Conservation (phyloP, 2,329 filamentous ascomycete genomes). For the Botrytis byssoidea region DNA sequence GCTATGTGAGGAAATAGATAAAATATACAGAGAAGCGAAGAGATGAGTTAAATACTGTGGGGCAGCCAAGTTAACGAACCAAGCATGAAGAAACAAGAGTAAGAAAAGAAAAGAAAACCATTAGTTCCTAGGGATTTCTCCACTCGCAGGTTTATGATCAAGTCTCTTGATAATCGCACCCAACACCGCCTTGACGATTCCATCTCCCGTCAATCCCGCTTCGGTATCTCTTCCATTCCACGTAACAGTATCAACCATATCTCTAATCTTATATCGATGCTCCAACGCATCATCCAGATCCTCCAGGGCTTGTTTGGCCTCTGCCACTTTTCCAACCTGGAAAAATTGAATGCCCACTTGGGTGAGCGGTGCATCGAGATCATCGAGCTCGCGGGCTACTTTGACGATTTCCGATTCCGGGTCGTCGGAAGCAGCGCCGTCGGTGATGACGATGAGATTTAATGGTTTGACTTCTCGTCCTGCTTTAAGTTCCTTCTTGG, state of each 20-base stretch:
- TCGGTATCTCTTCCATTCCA: constrained; percentile 53
- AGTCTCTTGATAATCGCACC: constrained; percentile 70
- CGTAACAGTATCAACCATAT: constrained; percentile 90
- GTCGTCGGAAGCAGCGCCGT: constrained; percentile 79
- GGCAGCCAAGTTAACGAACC: not conserved
- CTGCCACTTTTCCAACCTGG: constrained; percentile 75
- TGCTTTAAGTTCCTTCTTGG: constrained; percentile 44
- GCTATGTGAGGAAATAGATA: not conserved
- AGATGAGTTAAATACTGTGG: rapidly evolving
- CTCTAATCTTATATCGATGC: constrained; percentile 59
- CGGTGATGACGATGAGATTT: constrained; percentile 91
- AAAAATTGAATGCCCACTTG: constrained; percentile 96
- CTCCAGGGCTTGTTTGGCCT: constrained; percentile 63
- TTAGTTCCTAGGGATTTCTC: constrained; percentile 21
- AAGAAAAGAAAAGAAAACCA: not conserved
- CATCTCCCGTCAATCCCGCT: constrained; percentile 59
- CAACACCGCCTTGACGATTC: constrained; percentile 78
- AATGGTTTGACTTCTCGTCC: constrained; percentile 64
- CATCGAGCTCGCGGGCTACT: constrained; percentile 69
- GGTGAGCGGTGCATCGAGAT: constrained; percentile 66
- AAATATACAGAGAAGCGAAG: not conserved
- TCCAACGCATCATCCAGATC: constrained; percentile 73
- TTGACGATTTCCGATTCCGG: constrained; percentile 67
- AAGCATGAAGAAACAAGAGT: too few species aligned
- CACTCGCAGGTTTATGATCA: constrained; percentile 48